Evolutionary conservation across 2,329 filamentous ascomycete genomes (phyloP).

Genomic region (Stemphylium beticola): DNA sequence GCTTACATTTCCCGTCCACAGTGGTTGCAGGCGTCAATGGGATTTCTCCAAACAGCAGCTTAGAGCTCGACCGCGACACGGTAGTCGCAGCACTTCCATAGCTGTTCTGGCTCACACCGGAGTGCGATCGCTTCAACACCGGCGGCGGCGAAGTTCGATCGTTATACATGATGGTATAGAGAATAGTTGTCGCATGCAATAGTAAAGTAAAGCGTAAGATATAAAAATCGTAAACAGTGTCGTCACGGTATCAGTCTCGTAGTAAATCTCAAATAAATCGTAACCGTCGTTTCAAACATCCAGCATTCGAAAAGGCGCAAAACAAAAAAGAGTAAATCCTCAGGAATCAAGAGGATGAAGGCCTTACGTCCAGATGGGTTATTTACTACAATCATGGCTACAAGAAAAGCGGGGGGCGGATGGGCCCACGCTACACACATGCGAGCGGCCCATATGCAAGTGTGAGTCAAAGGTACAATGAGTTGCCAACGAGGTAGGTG

Average conservation of each 20-base stretch:
- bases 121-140: slow-evolving; percentile 47
- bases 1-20: slow-evolving; percentile 47
- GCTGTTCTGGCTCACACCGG: slow-evolving; percentile 46
- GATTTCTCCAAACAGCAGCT: slow-evolving; percentile 59
- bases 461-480: slow-evolving; percentile 50
- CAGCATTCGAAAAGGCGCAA: slow-evolving; percentile 24
- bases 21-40: slow-evolving; percentile 51
- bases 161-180: slow-evolving; percentile 37
- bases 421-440: slow-evolving; percentile 30
- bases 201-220: not conserved
- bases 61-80: slow-evolving; percentile 47
- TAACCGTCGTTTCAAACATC: slow-evolving; percentile 28
- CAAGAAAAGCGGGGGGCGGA: slow-evolving; percentile 23
- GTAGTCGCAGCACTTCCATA: slow-evolving; percentile 42
- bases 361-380: slow-evolving; percentile 28
- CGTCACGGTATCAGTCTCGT: slow-evolving; percentile 18
- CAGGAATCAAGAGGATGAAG: slow-evolving; percentile 32
- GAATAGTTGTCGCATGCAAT: slow-evolving; percentile 26
- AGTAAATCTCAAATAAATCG: slow-evolving; percentile 21
- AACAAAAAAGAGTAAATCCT: slow-evolving; percentile 22
- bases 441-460: slow-evolving; percentile 45
- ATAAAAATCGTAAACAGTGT: slow-evolving; percentile 4
- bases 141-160: slow-evolving; percentile 42
- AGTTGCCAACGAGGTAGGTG: slow-evolving; percentile 17
- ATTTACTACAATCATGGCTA: slow-evolving; percentile 35